These are phyloP conservation scores for Colletotrichum liaoningense DNA, from an alignment of 2,329 filamentous ascomycete species.

Conservation along the genomic window DNA sequence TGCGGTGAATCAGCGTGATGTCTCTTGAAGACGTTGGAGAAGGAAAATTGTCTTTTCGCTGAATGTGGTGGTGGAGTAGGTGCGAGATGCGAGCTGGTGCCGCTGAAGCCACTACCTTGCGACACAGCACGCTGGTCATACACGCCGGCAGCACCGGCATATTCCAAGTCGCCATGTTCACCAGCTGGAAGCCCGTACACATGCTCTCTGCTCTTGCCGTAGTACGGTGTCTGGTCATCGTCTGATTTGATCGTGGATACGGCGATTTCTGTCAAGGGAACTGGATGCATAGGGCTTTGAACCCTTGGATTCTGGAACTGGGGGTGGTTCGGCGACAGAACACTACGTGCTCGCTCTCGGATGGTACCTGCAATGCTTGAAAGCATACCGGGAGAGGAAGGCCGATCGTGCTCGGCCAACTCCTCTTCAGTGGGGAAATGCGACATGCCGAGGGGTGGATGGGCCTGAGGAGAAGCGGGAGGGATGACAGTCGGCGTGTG, in stretches of 20 bases:
- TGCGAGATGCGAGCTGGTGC: constrained; percentile 55
- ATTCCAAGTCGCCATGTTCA: constrained; percentile 58
- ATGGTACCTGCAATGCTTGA: constrained; percentile 70
- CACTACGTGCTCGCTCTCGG: constrained; percentile 56
- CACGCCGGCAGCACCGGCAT: constrained; percentile 58
- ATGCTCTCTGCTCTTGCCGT: constrained; percentile 53
- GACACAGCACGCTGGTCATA: constrained; percentile 49
- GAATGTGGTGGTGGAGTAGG: constrained; percentile 72
- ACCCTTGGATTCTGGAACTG: constrained; percentile 53
- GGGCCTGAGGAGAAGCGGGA: constrained; percentile 44
- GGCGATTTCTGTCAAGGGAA: constrained; percentile 71
- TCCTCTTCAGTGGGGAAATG: constrained; percentile 79
- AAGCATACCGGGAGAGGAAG: constrained; percentile 59
- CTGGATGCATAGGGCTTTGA: constrained; percentile 69
- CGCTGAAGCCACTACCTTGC: constrained; percentile 53
- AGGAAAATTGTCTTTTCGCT: constrained; percentile 87
- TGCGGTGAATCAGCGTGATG: constrained; percentile 46
- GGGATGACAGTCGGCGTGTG: constrained; percentile 38
- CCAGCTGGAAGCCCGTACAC: constrained; percentile 56
- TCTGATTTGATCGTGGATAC: constrained; percentile 59
- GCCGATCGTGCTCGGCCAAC: constrained; percentile 63
- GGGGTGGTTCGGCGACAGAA: constrained; percentile 52
- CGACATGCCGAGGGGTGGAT: constrained; percentile 90
- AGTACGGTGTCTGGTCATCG: constrained; percentile 56
- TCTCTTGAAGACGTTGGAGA: constrained; percentile 84